Base-by-base conservation (phyloP, 176 grass and related monocot species). In the Oryza rufipogon region DNA sequence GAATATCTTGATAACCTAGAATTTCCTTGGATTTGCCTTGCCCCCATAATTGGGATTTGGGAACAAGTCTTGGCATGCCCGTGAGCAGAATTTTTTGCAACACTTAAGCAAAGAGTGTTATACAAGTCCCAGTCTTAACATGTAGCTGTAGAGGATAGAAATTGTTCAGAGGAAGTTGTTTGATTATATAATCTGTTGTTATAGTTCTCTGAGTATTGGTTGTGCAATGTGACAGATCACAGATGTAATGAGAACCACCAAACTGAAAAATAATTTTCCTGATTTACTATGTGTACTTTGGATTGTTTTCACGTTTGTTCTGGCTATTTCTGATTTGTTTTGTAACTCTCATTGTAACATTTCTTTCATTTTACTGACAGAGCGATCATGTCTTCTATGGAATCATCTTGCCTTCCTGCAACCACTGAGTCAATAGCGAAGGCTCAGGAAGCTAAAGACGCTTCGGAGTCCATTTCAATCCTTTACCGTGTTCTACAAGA, bases 401-500 rank as follows among this genome's bases (percentile, higher is more conserved):
- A 83, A 52, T 73, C 80, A 0, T 54, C 86, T 1, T 84, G 85
- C 54, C 75, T 94, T 36, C 80, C 85, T 66, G 87, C 90, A 74
- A 94, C 90, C 39, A 94, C 91, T 11, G 91, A 92, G 88, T 92
- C 91, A 13, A 84, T 94, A 30, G 76, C 89, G 34, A 84, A 68
- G 73, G 89, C 91, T 23, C 79, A 92, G 47, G 91, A 97, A 80
- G 81, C 89, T 69, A 91, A 85, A 75, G 82, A 93, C 66, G 88
- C 80, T 47, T 71, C 90, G 7, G 84, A 91, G 65, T 97, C 92
- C 36, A 94, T 97, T 78, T 92, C 83, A 32, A 94, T 94, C 75
- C 94, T 94, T 58, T 90, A 97, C 80, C 71, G 76, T 64, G 82
- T 97, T 19, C 81, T 97, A n/a, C 71, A 92, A 33, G 91, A 97